phyloP scores from a whole-genome alignment of 1,139 yeast species.

The Yamadazyma spencermartinsiae region DNA sequence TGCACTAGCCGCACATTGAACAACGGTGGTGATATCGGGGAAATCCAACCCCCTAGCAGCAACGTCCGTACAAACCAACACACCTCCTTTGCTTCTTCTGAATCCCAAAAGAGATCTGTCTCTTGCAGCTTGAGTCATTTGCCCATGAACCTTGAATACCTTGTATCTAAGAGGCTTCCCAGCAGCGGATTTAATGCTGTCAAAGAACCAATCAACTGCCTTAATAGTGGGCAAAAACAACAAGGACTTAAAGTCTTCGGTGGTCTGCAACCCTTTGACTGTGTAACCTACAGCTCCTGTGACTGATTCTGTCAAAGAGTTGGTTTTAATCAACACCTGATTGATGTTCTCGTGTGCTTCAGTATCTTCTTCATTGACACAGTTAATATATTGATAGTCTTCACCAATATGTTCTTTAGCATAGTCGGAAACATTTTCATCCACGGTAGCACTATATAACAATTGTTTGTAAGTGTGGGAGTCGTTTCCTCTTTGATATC shows the following conservation, averaged over 20 bases:
- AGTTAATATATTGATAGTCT: slow-evolving; percentile 69
- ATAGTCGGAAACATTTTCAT: slow-evolving; percentile 60
- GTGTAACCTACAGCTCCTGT: slow-evolving; percentile 53
- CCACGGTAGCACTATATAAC: slow-evolving; percentile 87
- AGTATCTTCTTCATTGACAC: slow-evolving; percentile 73
- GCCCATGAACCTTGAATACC: slow-evolving; percentile 58
- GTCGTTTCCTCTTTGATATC: slow-evolving; percentile 15
- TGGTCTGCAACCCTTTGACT: slow-evolving; percentile 21
- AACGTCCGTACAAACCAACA: slow-evolving; percentile 85
- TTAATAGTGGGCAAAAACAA: slow-evolving; percentile 80
- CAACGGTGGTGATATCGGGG: slow-evolving; percentile 78
- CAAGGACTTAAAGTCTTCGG: slow-evolving; percentile 64
- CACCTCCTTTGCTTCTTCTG: slow-evolving; percentile 49
- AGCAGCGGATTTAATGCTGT: slow-evolving; percentile 18
- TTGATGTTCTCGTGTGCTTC: slow-evolving; percentile 79
- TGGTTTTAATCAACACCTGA: slow-evolving; percentile 59
- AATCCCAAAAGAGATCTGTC: slow-evolving; percentile 57
- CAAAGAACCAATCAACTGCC: slow-evolving; percentile 52
- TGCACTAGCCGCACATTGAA: slow-evolving; percentile 75
- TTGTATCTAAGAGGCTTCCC: slow-evolving; percentile 11
- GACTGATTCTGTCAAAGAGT: slow-evolving; percentile 49
- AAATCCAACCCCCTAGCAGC: slow-evolving; percentile 97
- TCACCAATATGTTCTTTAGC: slow-evolving; percentile 66
- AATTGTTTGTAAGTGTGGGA: slow-evolving; percentile 55
- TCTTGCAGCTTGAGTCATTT: slow-evolving; percentile 65